Conservation (phyloP, 2,329 filamentous ascomycete genomes). For the Grosmannia penicillata region DNA sequence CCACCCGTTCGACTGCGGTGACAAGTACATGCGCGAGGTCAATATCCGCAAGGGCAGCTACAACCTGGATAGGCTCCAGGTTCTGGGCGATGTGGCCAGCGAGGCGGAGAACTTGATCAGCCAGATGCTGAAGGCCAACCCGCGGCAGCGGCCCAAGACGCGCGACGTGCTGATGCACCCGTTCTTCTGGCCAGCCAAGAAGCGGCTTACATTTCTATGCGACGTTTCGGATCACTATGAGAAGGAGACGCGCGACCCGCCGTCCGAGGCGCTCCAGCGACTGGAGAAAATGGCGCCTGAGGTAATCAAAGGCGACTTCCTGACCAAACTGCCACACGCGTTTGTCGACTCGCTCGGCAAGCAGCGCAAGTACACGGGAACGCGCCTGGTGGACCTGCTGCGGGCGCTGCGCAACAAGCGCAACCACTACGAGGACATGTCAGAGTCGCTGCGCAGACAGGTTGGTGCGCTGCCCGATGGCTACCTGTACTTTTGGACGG, state of each 20-base stretch:
- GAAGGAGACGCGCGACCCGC: slow-evolving; percentile 74
- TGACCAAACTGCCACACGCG: slow-evolving; percentile 57
- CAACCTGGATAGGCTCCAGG: slow-evolving; percentile 54
- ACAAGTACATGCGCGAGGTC: slow-evolving; percentile 88
- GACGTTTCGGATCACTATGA: slow-evolving; percentile 96
- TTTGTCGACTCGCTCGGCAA: slow-evolving; percentile 87
- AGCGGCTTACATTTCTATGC: slow-evolving; percentile 82
- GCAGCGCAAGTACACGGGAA: slow-evolving; percentile 86
- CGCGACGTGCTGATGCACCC: slow-evolving; percentile 77
- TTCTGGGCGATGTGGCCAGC: slow-evolving; percentile 67
- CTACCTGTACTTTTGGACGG: slow-evolving; percentile 73
- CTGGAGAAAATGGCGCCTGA: slow-evolving; percentile 38
- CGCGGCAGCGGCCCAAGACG: slow-evolving; percentile 51
- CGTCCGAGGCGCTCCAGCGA: slow-evolving; percentile 49
- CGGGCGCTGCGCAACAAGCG: slow-evolving; percentile 88
- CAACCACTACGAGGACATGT: slow-evolving; percentile 96
- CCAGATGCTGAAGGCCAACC: slow-evolving; percentile 53
- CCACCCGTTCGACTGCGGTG: slow-evolving; percentile 89
- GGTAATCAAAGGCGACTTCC: slow-evolving; percentile 58
- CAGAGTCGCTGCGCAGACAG: slow-evolving; percentile 51
- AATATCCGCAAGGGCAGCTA: slow-evolving; percentile 89
- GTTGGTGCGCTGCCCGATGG: slow-evolving; percentile 67
- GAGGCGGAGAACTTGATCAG: slow-evolving; percentile 80
- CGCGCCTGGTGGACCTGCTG: slow-evolving; percentile 69
- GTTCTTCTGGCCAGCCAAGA: slow-evolving; percentile 90